Conservation (phyloP, 345 rosid species). For the Brassica juncea region DNA sequence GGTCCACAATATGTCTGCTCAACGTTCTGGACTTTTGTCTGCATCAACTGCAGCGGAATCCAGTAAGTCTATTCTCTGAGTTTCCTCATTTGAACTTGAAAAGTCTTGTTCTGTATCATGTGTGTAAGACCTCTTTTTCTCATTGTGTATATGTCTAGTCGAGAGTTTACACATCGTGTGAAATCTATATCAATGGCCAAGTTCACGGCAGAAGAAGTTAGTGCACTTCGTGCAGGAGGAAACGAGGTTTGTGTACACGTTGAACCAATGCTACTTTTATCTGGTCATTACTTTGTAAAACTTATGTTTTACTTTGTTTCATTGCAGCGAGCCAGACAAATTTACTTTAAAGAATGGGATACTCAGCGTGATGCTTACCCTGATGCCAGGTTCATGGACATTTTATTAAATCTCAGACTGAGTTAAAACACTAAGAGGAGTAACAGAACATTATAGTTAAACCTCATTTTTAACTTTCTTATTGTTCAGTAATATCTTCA, state of each 20-base stretch:
- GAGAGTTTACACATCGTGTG: constrained; percentile 89
- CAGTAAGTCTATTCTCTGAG: constrained; percentile 56
- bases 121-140: neutral
- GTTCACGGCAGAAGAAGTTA: constrained; percentile 79
- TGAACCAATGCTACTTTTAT: neutral
- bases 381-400: constrained; percentile 68
- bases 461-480: constrained; percentile 25
- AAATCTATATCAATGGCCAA: constrained; percentile 93
- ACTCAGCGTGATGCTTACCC: constrained; percentile 65
- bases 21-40: constrained; percentile 82
- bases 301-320: neutral
- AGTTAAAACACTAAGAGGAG: neutral
- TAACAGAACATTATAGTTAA: constrained; percentile 33
- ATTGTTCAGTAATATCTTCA: constrained; percentile 64
- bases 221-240: constrained; percentile 74
- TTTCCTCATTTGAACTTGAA: neutral
- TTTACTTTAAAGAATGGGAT: constrained; percentile 79
- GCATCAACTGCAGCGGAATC: constrained; percentile 81
- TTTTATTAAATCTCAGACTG: neutral
- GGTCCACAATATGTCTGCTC: constrained; percentile 98
- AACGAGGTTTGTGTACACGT: constrained; percentile 60
- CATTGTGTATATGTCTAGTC: constrained; percentile 45
- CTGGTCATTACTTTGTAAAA: neutral
- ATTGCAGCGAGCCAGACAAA: constrained; percentile 69
- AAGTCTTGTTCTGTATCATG: neutral